A percentile compares a stretch with the other conserved stretches of the same genome.
Conservation (phyloP, 371 early-diverging fungal genomes). For the Haplosporangium sp. region DNA sequence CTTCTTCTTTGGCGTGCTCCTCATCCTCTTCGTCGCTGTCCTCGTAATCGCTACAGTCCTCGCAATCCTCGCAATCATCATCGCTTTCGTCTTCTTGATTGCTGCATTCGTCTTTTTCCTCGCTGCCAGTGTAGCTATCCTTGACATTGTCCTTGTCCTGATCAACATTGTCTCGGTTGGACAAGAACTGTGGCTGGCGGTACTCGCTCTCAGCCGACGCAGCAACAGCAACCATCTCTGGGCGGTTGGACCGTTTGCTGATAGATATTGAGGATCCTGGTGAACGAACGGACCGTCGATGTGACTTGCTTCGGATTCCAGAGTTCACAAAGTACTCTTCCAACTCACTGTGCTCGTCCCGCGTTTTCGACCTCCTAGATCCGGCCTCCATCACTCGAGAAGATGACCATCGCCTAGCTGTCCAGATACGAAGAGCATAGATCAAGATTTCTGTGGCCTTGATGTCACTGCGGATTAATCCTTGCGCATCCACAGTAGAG, state of each 20-base stretch:
- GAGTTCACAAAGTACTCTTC: constrained; percentile 50
- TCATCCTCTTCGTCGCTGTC: constrained; percentile 18
- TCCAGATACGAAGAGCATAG: constrained; percentile 49
- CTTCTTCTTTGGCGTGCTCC: constrained; percentile 31
- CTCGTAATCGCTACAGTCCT: constrained; percentile 17
- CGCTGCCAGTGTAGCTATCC: background rate
- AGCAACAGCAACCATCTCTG: background rate
- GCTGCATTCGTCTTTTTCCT: constrained; percentile 5
- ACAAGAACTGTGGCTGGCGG: constrained; percentile 16
- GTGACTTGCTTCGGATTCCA: constrained; percentile 1
- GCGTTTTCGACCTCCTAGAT: constrained; percentile 17
- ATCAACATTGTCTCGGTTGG: background rate
- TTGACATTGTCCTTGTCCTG: background rate
- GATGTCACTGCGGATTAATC: constrained; percentile 40
- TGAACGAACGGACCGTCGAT: background rate
- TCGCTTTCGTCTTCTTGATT: constrained; percentile 4
- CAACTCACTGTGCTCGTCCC: constrained; percentile 35
- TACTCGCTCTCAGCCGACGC: constrained; percentile 42
- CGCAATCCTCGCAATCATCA: constrained; percentile 10
- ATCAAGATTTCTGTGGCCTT: constrained; percentile 35
- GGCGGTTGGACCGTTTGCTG: background rate
- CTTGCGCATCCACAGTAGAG: constrained; percentile 25
- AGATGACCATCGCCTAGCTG: constrained; percentile 36
- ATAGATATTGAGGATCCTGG: constrained; percentile 15
- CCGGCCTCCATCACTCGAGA: constrained; percentile 1